Evolutionary conservation across 768 basidiomycete genomes (phyloP), one percentile per base, ranked within the genome.

Genomic region (Auricularia sp.): DNA sequence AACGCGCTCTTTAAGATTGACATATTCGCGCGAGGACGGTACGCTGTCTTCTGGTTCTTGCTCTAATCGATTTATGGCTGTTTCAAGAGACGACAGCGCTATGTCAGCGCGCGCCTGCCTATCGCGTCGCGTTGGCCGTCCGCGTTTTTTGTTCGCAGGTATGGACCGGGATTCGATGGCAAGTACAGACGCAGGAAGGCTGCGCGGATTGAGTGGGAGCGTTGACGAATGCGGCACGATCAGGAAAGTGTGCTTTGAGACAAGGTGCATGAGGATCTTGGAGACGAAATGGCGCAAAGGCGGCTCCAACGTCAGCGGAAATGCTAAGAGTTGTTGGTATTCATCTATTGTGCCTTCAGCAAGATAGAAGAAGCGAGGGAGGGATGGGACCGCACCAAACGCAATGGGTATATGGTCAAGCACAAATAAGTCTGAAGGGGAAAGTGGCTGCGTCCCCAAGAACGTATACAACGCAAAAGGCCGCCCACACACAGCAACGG

Each of bases 381-480:
- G 29, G 64, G 36, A 59, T 39, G 39, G 35, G 59, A 33, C 5
- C 79, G 64, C 71, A 84, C 87, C 87, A 62, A 81, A 75, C 14
- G 87, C 80, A 33, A 91, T 80, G 8, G 83, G 80, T 36, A 90
- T 80, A 66, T 84, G 80, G n/a, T 73, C 71, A n/a, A 83, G 67
- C 29, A 72, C 68, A 70, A 82, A 77, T 36, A 91, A 72, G 8
- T 78, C 68, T 23, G 86, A 85, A 3, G 83, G 78, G 10, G 76
- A 73, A 10, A 78, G 77, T 14, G 89, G 86, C 73, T 91, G 91
- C 10, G 87, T 85, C 64, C 75, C 77, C 70, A 83, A 84, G 68
- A 91, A 87, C 2, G 84, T 82, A 71, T 91, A 91, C 59, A 88
- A 71, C 3, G 80, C 86, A 70, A 91, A 29, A 91, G 71, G 0